Conservation (phyloP, 495 filamentous ascomycete species). For the Daldinia grandis region DNA sequence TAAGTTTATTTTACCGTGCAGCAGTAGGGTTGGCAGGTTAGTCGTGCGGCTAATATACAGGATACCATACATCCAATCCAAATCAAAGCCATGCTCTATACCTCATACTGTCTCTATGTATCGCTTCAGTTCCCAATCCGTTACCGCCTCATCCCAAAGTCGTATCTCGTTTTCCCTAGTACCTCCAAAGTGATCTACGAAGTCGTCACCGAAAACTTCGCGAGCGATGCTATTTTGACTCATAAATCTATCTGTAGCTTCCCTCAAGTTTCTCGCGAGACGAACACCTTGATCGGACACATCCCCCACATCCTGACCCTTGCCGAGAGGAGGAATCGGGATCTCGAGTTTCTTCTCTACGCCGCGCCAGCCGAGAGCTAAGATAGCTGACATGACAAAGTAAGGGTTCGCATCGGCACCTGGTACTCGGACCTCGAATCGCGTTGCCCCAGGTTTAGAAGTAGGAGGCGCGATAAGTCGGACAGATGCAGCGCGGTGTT, state of each 20-base stretch:
- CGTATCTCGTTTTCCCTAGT: constrained; percentile 91
- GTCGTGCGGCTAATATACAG: constrained; percentile 11
- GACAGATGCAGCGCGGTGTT: constrained; percentile 92
- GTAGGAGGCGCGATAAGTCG: constrained; percentile 89
- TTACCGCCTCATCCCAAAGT: constrained; percentile 94
- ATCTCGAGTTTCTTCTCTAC: constrained; percentile 90
- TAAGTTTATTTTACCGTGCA: not conserved
- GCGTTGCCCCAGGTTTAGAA: constrained; percentile 79
- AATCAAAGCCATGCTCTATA: not conserved
- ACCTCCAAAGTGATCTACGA: constrained; percentile 94
- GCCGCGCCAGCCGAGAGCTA: constrained; percentile 87
- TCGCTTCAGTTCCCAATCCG: constrained; percentile 83
- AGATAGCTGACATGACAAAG: constrained; percentile 84
- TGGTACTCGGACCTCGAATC: constrained; percentile 90
- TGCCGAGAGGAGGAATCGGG: constrained; percentile 80
- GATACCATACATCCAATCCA: constrained; percentile 14
- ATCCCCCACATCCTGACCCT: constrained; percentile 80
- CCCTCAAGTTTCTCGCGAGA: constrained; percentile 81
- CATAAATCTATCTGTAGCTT: constrained; percentile 80
- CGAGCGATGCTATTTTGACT: constrained; percentile 80
- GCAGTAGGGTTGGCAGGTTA: not conserved
- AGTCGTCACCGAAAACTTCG: constrained; percentile 91
- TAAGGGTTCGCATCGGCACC: constrained; percentile 92
- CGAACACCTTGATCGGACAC: constrained; percentile 70
- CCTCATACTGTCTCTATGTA: constrained; percentile 76